Base-by-base conservation (phyloP, 1,139 yeast species). In the Blastobotrys serpentis region DNA sequence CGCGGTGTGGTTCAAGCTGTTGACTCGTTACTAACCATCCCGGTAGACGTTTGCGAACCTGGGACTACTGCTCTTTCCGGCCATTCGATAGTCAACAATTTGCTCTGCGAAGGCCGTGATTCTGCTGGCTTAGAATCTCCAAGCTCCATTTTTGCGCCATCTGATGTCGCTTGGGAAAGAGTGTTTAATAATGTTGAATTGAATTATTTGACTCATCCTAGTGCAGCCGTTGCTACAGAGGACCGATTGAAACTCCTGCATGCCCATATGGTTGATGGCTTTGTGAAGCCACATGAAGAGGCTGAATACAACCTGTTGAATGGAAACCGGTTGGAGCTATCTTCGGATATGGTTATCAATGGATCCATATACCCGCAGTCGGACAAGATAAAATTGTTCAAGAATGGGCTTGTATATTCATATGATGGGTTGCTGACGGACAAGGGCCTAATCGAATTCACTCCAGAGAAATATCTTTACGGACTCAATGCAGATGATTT, bases 1-100 rank as follows among this genome's bases (percentile, higher is more conserved):
- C 73, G 82, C 55, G 84, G 95, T 0, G 79, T 79, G 22, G 81
- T 90, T 5, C 95, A 87, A 53, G 92, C 88, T 0, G 72, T 87
- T 2, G 84, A 83, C 52, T 60, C 69, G 6, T 60, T 82, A 4
- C 59, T 86, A 3, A 71, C 72, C 0, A 46, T 69, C 1, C 78
- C 81, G 38, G 71, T 71, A 1, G 53, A 71, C 1, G 47, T 78
- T 25, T 74, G 84, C 57, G 3, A 59, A 71, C 6, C 53, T 79
- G 11, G 58, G 66, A 49, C n/a, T n/a, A n/a, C n/a, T n/a, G 56
- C 46, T 19, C 48, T 51, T 34, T 50, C 43, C 2, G 56, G 10
- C 52, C 60, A 13, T 29, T 50, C 10, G 29, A 29, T 49, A n/a
- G 65, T 65, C 49, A 49, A 62, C 8, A 45, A 53, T 6, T 25